Evolutionary conservation across 768 basidiomycete species (phyloP), one percentile per base, ranked within the genome.

Genomic region (Heimioporus sp.): DNA sequence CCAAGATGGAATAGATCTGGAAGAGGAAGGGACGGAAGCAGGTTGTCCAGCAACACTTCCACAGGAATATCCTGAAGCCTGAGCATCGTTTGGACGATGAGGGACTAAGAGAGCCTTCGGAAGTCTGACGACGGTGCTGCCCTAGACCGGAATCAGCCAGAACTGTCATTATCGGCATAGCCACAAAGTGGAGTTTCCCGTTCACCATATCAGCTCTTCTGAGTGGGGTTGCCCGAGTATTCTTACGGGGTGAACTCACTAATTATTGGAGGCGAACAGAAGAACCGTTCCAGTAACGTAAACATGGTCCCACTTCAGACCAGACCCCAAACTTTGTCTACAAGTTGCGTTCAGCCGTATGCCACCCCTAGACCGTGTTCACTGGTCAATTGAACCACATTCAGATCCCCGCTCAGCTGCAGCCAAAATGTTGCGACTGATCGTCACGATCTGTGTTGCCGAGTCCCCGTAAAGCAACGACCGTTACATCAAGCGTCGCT

Each of bases 41-140:
- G 53, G 56, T 87, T 79, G 65, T 94, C 91, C 20, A 90, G 68
- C 30, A 92, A 65, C n/a, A 92, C 72, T 66, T 95, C 92, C 21
- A 86, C 65, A 3, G 92, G 92, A 15, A 93, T 60, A 49, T 83
- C 76, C 19, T 74, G 57, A 24, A 87, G 58, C 30, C 54, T 46
- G 13, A 65, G 53, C 76, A 80, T 80, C 51, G 35, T 47, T 31
- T 37, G 19, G 42, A 35, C 13, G 43, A 21, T 48, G 48, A 44
- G 49, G 31, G 41, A 35, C 39, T 41, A 42, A 48, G 37, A 11
- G 38, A 46, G 36, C 40, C 24, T 24, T n/a, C n/a, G n/a, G 21
- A 55, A 49, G 48, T 34, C 28, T 12, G 32, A 36, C 15, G 49
- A 36, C 15, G 49, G 11, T 35, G 2, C 32, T n/a, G 32, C 34